These are phyloP conservation scores for Carpinus viminea DNA, from an alignment of 306 rosid genomes.

Conservation along the genomic window DNA sequence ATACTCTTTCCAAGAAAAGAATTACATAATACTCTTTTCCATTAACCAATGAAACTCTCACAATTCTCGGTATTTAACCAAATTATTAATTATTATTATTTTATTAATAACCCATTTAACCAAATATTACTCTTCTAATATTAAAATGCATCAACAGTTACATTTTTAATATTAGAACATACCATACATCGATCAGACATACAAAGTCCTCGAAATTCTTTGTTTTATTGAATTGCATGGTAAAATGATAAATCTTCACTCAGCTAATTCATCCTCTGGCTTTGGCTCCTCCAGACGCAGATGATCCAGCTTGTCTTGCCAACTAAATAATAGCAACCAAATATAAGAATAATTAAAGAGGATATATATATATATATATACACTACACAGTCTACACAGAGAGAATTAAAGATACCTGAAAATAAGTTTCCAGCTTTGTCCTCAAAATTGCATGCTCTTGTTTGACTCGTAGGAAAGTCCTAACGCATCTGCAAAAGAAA, in stretches of 20 bases:
- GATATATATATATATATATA: neutral
- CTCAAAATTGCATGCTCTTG: slow-evolving; percentile 60
- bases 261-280: neutral
- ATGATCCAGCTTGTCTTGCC: slow-evolving; percentile 46
- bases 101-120: too few species aligned
- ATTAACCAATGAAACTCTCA: too few species aligned
- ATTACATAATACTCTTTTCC: too few species aligned
- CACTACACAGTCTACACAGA: neutral
- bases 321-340: slow-evolving; percentile 20
- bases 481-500: slow-evolving; percentile 48
- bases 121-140: too few species aligned
- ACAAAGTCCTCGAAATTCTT: neutral
- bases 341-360: neutral
- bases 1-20: too few species aligned
- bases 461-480: slow-evolving; percentile 64
- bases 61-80: too few species aligned
- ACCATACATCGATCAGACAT: neutral
- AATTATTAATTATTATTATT: too few species aligned
- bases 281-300: neutral
- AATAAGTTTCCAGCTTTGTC: slow-evolving; percentile 62
- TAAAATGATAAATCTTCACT: neutral
- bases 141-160: neutral
- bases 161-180: too few species aligned
- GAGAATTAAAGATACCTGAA: slow-evolving; percentile 45
- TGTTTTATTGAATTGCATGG: neutral